Percentiles rank a stretch among this genome's conserved stretches.
phyloP scores from a whole-genome alignment of 2,329 filamentous ascomycete genomes.

The Aspergillus sp. region DNA sequence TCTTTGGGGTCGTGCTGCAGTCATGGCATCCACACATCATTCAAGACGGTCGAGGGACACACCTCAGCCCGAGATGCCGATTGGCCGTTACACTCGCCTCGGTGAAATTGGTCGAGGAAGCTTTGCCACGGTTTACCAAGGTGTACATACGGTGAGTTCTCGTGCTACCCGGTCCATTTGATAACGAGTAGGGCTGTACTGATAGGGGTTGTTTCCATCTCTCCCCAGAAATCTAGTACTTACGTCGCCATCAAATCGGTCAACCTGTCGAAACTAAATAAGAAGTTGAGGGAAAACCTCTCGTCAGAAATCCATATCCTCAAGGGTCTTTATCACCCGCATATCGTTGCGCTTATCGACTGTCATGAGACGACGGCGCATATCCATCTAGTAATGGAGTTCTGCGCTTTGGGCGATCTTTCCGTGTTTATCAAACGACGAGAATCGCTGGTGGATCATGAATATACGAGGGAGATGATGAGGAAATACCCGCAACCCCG shows the following conservation, averaged over 20 bases:
- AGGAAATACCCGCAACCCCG: constrained; percentile 84
- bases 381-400: constrained; percentile 98
- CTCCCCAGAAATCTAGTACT: constrained; percentile 67
- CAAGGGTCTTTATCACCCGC: constrained; percentile 88
- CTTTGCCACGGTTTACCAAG: constrained; percentile 93
- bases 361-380: constrained; percentile 83
- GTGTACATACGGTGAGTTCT: constrained; percentile 72
- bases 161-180: neutral
- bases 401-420: constrained; percentile 91
- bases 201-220: constrained; percentile 4
- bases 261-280: constrained; percentile 84
- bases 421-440: constrained; percentile 96
- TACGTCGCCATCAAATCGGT: constrained; percentile 97
- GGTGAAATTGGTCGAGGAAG: constrained; percentile 95
- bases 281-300: constrained; percentile 94
- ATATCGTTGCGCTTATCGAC: constrained; percentile 94
- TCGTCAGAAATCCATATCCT: constrained; percentile 95
- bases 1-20: constrained; percentile 29
- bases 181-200: constrained; percentile 6
- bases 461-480: constrained; percentile 84
- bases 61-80: constrained; percentile 38
- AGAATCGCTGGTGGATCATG: constrained; percentile 73
- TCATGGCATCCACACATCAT: constrained; percentile 45
- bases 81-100: constrained; percentile 79
- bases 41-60: constrained; percentile 41